Conservation (phyloP, 768 basidiomycete species). For the Ramaria rubella region DNA sequence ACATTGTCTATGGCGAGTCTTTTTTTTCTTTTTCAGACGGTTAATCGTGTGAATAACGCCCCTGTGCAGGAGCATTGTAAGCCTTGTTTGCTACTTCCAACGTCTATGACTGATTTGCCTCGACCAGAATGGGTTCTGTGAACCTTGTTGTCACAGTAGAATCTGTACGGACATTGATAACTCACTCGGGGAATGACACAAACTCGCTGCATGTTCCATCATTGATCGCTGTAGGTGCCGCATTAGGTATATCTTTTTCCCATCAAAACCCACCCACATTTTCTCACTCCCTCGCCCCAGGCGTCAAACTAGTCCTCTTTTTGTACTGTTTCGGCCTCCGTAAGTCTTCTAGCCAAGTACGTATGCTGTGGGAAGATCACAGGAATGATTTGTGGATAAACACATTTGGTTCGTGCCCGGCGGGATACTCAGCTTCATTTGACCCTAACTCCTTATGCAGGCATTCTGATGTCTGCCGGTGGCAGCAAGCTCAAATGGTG, state of each 20-base stretch:
- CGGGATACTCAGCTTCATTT: neutral
- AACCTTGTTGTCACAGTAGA: constrained; percentile 90
- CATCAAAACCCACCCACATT: neutral
- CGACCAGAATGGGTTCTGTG: constrained; percentile 73
- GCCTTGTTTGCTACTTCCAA: neutral
- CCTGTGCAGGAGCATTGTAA: neutral
- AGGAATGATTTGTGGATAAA: constrained; percentile 90
- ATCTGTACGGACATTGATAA: constrained; percentile 64
- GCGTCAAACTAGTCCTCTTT: constrained; percentile 81
- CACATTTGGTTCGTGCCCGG: constrained; percentile 46
- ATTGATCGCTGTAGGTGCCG: constrained; percentile 74
- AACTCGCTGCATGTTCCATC: constrained; percentile 73
- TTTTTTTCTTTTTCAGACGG: neutral
- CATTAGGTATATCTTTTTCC: constrained; percentile 50
- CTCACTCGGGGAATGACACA: constrained; percentile 43
- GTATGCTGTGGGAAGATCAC: constrained; percentile 95
- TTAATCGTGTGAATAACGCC: too few species aligned
- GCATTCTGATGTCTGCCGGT: constrained; percentile 76
- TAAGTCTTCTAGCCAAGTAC: constrained; percentile 81
- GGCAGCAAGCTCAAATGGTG: constrained; percentile 81
- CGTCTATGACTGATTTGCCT: neutral
- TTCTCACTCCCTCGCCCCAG: constrained; percentile 31
- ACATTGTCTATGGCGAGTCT: constrained; percentile 70
- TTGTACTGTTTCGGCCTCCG: constrained; percentile 78
- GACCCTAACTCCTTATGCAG: constrained; percentile 29